Evolutionary conservation across 179 eudicot genomes (phyloP).

Genomic region (Silene vulgaris): DNA sequence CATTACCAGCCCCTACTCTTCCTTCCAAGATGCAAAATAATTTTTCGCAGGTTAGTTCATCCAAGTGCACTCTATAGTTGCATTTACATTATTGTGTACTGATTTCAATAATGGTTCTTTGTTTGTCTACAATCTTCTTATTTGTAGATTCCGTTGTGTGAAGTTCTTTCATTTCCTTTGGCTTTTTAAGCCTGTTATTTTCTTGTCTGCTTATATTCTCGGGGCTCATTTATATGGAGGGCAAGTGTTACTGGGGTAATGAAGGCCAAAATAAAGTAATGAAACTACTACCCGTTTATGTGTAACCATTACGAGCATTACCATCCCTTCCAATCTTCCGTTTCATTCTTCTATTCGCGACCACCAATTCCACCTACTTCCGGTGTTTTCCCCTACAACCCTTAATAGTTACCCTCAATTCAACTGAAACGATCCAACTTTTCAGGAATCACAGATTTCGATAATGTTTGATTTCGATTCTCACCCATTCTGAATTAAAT

Average conservation of each 20-base stretch:
- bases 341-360: neutral
- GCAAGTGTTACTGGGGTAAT: neutral
- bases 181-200: neutral
- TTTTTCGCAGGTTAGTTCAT: constrained; percentile 50
- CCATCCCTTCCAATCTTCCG: too few species aligned
- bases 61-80: neutral
- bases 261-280: neutral
- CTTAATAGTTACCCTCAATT: neutral
- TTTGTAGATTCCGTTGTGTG: neutral
- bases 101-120: neutral
- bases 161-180: neutral
- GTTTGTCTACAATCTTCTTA: constrained; percentile 4
- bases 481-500: neutral
- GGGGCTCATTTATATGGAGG: neutral
- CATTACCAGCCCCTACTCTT: constrained; percentile 48
- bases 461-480: neutral
- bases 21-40: constrained; percentile 45
- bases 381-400: neutral
- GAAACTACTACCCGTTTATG: too few species aligned
- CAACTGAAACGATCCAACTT: neutral
- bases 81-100: neutral
- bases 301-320: too few species aligned
- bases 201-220: neutral
- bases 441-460: constrained; percentile 6
- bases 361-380: neutral